A percentile compares a stretch with the other conserved stretches of the same genome.
Conservation (phyloP, 1,284 basidiomycete genomes). For the Gomphus sp. region DNA sequence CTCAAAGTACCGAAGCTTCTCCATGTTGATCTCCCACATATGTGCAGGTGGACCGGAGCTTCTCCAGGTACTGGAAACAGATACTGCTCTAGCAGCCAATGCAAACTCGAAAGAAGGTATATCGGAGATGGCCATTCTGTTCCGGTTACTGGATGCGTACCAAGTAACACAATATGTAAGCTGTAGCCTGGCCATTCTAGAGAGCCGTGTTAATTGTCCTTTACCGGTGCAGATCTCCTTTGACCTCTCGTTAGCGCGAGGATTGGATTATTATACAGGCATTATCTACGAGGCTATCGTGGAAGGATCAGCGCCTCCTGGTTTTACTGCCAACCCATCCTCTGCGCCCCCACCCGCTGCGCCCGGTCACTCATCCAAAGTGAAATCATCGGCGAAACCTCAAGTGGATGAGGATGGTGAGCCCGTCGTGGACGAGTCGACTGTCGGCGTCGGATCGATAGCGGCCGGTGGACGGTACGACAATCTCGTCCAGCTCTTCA, state of each 20-base stretch:
- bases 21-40: not conserved
- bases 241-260: slow-evolving; percentile 92
- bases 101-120: slow-evolving; percentile 75
- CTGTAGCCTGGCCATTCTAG: not conserved
- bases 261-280: slow-evolving; percentile 98
- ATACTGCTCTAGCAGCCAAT: slow-evolving; percentile 64
- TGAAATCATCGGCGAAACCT: slow-evolving; percentile 45
- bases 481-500: slow-evolving; percentile 93
- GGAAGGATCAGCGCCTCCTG: slow-evolving; percentile 87
- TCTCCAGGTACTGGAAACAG: slow-evolving; percentile 64
- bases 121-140: slow-evolving; percentile 85
- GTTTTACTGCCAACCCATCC: slow-evolving; percentile 49
- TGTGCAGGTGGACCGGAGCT: slow-evolving; percentile 67
- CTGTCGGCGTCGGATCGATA: slow-evolving; percentile 94
- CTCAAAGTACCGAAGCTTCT: not conserved
- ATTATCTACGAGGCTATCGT: slow-evolving; percentile 98
- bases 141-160: slow-evolving; percentile 80
- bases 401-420: slow-evolving; percentile 51
- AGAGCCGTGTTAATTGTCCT: not conserved
- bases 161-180: slow-evolving; percentile 62
- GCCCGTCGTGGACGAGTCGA: slow-evolving; percentile 87
- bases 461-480: slow-evolving; percentile 97
- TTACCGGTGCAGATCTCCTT: slow-evolving; percentile 67
- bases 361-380: slow-evolving; percentile 28
- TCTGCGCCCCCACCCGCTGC: slow-evolving; percentile 35